Percentiles rank a stretch among this genome's conserved stretches.
Evolutionary conservation across 2,329 filamentous ascomycete species (phyloP).

Genomic region (Neodidymelliopsis sp.): DNA sequence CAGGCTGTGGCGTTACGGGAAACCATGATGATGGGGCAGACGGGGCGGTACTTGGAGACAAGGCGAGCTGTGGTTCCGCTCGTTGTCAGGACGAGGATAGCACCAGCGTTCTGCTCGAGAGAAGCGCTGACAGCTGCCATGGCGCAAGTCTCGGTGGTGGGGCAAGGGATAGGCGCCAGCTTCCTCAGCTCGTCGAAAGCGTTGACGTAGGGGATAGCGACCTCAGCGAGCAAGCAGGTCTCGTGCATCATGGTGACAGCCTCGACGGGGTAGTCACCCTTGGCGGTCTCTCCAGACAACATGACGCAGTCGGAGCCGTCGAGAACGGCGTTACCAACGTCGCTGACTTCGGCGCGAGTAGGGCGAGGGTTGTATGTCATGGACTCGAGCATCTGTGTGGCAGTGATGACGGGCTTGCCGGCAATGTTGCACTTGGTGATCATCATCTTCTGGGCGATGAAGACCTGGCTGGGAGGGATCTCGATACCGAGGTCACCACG

Average conservation of each 20-base stretch:
- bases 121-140: slow-evolving; percentile 97
- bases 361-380: slow-evolving; percentile 99
- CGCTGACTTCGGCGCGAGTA: slow-evolving; percentile 96
- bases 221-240: slow-evolving; percentile 94
- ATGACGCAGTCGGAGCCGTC: slow-evolving; percentile 99
- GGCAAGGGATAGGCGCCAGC: slow-evolving; percentile 81
- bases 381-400: slow-evolving; percentile 99
- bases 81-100: slow-evolving; percentile 94
- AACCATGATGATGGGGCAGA: slow-evolving; percentile 99
- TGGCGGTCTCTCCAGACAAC: slow-evolving; percentile 98
- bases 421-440: slow-evolving; percentile 99
- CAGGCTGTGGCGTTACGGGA: slow-evolving; percentile 85
- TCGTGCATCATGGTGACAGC: slow-evolving; percentile 98
- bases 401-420: slow-evolving; percentile 98
- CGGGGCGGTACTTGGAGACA: slow-evolving; percentile 96
- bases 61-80: slow-evolving; percentile 94
- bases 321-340: slow-evolving; percentile 97
- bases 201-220: slow-evolving; percentile 95
- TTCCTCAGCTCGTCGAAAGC: slow-evolving; percentile 95
- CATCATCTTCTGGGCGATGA: slow-evolving; percentile 99
- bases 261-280: slow-evolving; percentile 92
- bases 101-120: slow-evolving; percentile 94
- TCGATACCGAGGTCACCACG: slow-evolving; percentile 98
- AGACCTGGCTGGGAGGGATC: slow-evolving; percentile 97
- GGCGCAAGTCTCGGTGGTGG: slow-evolving; percentile 90